Conservation (phyloP, 257 asterid species). For the Salvia hispanica region DNA sequence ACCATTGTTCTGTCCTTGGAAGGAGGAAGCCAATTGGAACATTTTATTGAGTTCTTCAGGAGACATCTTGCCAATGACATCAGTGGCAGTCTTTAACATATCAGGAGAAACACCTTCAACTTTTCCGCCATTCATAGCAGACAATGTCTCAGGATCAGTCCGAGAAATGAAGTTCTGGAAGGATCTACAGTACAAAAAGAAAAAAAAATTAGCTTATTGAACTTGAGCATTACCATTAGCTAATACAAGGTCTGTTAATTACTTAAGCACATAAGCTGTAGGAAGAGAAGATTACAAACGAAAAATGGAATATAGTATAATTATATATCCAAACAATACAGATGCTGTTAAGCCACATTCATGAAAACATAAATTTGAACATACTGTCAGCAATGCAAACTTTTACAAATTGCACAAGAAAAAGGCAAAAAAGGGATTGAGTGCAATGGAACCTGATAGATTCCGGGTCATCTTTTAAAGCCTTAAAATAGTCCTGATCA, state of each 20-base stretch:
- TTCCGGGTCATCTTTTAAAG: slow-evolving; percentile 77
- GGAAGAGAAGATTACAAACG: slow-evolving; percentile 4
- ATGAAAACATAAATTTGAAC: not conserved
- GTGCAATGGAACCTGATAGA: slow-evolving; percentile 66
- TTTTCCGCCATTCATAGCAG: slow-evolving; percentile 74
- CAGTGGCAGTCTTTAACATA: slow-evolving; percentile 82
- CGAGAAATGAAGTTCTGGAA: slow-evolving; percentile 78
- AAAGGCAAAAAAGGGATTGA: slow-evolving; percentile 22
- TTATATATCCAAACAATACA: slow-evolving; percentile 6
- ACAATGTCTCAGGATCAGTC: slow-evolving; percentile 73
- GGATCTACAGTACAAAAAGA: slow-evolving; percentile 52
- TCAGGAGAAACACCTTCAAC: slow-evolving; percentile 80
- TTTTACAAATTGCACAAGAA: slow-evolving; percentile 2
- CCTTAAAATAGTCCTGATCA: slow-evolving; percentile 55
- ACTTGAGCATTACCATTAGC: not conserved
- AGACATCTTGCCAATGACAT: slow-evolving; percentile 75
- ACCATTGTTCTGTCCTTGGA: slow-evolving; percentile 55
- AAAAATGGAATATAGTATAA: slow-evolving; percentile 5
- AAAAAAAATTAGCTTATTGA: slow-evolving; percentile 27
- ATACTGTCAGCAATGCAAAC: slow-evolving; percentile 10
- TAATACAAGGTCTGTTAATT: slow-evolving; percentile 18
- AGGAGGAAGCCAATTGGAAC: slow-evolving; percentile 78
- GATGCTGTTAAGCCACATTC: slow-evolving; percentile 10
- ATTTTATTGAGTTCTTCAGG: slow-evolving; percentile 84
- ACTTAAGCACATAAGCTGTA: slow-evolving; percentile 18